These are phyloP conservation scores for Ogataea angusta DNA, from an alignment of 805 yeast genomes.

Conservation along the genomic window DNA sequence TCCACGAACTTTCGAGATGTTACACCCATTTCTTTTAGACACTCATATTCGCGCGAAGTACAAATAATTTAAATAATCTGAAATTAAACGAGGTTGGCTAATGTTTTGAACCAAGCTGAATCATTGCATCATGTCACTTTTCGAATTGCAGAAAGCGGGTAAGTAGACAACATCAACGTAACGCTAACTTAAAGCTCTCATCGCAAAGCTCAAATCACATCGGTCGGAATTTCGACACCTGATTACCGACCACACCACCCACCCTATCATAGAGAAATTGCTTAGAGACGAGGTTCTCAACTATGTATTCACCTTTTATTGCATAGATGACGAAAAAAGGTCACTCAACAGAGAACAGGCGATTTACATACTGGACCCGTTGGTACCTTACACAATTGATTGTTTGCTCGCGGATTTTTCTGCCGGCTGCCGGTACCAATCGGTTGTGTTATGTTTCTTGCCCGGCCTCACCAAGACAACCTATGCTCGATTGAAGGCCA, in stretches of 20 bases:
- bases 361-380: slow-evolving; percentile 72
- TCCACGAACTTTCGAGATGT: slow-evolving; percentile 75
- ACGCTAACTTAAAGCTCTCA: slow-evolving; percentile 16
- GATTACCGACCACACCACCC: slow-evolving; percentile 30
- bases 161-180: slow-evolving; percentile 2
- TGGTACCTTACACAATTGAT: slow-evolving; percentile 56
- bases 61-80: slow-evolving; percentile 3
- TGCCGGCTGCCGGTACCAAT: slow-evolving; percentile 67
- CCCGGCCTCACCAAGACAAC: slow-evolving; percentile 46
- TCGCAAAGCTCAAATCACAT: slow-evolving; percentile 16
- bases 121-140: slow-evolving; percentile 13
- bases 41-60: slow-evolving; percentile 6
- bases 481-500: slow-evolving; percentile 12
- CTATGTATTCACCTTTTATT: slow-evolving; percentile 29
- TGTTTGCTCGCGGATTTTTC: slow-evolving; percentile 77
- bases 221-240: slow-evolving; percentile 29
- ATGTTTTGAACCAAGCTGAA: slow-evolving; percentile 1
- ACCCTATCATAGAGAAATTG: slow-evolving; percentile 25
- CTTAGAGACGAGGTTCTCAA: slow-evolving; percentile 29
- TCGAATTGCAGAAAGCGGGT: slow-evolving; percentile 27
- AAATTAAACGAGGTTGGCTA: not conserved
- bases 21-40: slow-evolving; percentile 76
- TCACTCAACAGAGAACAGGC: slow-evolving; percentile 50
- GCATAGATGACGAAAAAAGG: slow-evolving; percentile 29
- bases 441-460: slow-evolving; percentile 68